Percentiles rank a stretch among this genome's conserved stretches.
Evolutionary conservation across 2,329 filamentous ascomycete species (phyloP).

Genomic region (Dendrostoma leiphaemia): DNA sequence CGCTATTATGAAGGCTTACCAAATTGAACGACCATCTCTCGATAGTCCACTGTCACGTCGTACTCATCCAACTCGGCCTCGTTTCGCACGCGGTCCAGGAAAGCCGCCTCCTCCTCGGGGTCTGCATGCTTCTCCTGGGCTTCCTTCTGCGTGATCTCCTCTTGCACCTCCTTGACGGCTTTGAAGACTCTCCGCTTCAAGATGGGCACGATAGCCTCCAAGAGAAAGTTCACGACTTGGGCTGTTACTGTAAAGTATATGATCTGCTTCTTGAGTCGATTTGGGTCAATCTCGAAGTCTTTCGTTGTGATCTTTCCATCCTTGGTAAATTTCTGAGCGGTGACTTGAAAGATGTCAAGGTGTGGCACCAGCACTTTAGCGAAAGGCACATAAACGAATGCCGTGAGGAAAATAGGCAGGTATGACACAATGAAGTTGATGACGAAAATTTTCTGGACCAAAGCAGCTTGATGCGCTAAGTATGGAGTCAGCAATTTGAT

Average conservation of each 20-base stretch:
- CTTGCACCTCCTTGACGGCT: constrained; percentile 76
- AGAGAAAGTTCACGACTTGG: constrained; percentile 81
- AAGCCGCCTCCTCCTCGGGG: constrained; percentile 72
- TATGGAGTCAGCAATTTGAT: constrained; percentile 20
- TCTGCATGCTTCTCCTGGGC: constrained; percentile 55
- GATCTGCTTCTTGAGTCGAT: constrained; percentile 82
- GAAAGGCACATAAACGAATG: constrained; percentile 93
- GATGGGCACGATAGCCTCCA: constrained; percentile 83
- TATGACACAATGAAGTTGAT: constrained; percentile 97
- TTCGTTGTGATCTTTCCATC: constrained; percentile 66
- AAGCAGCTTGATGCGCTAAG: constrained; percentile 72
- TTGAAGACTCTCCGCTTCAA: constrained; percentile 74
- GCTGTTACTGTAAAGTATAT: constrained; percentile 96
- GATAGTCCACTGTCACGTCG: constrained; percentile 85
- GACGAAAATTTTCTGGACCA: constrained; percentile 91
- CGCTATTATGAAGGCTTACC: constrained; percentile 38
- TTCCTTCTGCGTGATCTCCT: constrained; percentile 54
- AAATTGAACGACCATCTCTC: constrained; percentile 89
- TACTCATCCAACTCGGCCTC: constrained; percentile 83
- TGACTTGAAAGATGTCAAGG: constrained; percentile 75
- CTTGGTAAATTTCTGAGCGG: constrained; percentile 72
- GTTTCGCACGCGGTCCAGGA: constrained; percentile 76
- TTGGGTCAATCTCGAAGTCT: constrained; percentile 78
- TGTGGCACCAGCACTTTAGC: constrained; percentile 80
- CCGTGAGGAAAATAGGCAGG: constrained; percentile 85